phyloP scores from a whole-genome alignment of 345 rosid species.

The Xanthoceras sorbifolium region DNA sequence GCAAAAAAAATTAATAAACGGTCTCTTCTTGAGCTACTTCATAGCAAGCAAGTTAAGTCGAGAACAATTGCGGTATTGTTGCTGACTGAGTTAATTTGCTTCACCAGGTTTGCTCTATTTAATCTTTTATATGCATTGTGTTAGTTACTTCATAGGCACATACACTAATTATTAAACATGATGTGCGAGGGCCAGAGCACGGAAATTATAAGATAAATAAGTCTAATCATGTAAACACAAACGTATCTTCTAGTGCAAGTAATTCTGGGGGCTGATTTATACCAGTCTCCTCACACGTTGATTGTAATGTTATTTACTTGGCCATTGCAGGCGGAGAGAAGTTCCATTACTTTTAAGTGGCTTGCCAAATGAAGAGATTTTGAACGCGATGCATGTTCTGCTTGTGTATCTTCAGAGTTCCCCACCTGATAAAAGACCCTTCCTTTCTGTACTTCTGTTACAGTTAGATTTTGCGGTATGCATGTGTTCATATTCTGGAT shows the following conservation, averaged over 20 bases:
- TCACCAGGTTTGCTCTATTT: conserved; percentile 42
- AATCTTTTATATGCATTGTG: not conserved
- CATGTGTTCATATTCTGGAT: not conserved
- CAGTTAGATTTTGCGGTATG: conserved; percentile 55
- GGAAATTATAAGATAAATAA: too few relatives aligned
- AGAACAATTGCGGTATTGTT: conserved; percentile 44
- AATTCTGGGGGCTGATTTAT: not conserved
- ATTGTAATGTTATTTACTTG: not conserved
- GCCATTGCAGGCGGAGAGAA: conserved; percentile 44
- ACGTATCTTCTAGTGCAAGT: not conserved
- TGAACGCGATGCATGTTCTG: conserved; percentile 43
- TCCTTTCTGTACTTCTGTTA: conserved; percentile 50
- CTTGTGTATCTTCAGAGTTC: conserved; percentile 47
- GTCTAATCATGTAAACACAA: not conserved
- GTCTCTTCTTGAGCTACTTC: conserved; percentile 48
- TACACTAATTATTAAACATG: too few relatives aligned
- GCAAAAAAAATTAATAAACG: conserved; percentile 31
- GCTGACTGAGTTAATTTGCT: conserved; percentile 50
- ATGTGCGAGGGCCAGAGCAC: too few relatives aligned
- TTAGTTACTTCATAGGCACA: not conserved
- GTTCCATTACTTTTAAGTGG: conserved; percentile 30
- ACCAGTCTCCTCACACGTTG: not conserved
- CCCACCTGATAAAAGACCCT: conserved; percentile 40
- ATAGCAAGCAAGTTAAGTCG: conserved; percentile 38
- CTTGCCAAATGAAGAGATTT: conserved; percentile 41